Percentiles rank a stretch among this genome's conserved stretches.
Evolutionary conservation across 75 land plant genomes (phyloP).

Genomic region (Chamaecyparis obtusa): DNA sequence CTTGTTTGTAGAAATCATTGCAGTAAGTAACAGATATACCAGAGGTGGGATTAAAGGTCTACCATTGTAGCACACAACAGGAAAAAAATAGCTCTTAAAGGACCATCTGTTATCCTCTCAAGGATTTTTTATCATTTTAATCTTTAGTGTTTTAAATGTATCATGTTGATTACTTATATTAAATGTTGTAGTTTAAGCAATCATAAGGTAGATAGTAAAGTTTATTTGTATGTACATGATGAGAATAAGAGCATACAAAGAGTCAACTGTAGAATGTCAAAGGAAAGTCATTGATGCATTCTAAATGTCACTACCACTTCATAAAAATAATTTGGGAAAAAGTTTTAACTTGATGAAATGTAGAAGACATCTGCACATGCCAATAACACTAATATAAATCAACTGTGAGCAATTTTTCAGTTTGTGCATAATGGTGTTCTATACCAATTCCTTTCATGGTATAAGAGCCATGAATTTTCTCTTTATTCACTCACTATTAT

Average conservation of each 20-base stretch:
- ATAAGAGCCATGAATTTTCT: background rate
- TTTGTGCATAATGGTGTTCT: background rate
- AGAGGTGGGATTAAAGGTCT: background rate
- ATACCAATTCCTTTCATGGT: background rate
- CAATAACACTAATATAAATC: background rate
- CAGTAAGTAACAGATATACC: background rate
- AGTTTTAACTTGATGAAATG: background rate
- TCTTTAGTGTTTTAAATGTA: background rate
- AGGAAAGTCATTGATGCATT: background rate
- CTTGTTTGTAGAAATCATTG: background rate
- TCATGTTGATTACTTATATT: background rate
- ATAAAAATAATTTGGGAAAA: background rate
- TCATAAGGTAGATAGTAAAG: background rate
- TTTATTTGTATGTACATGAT: background rate
- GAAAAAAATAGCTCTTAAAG: background rate
- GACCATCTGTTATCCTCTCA: background rate
- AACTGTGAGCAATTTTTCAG: background rate
- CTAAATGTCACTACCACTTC: background rate
- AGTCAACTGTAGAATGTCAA: background rate
- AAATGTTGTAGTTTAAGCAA: background rate
- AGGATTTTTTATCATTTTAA: background rate
- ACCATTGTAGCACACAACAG: background rate
- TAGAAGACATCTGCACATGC: background rate
- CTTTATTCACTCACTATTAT: background rate
- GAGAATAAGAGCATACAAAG: background rate